Conservation (phyloP, 805 yeast genomes). For the Saccharomyces cerevisiae region DNA sequence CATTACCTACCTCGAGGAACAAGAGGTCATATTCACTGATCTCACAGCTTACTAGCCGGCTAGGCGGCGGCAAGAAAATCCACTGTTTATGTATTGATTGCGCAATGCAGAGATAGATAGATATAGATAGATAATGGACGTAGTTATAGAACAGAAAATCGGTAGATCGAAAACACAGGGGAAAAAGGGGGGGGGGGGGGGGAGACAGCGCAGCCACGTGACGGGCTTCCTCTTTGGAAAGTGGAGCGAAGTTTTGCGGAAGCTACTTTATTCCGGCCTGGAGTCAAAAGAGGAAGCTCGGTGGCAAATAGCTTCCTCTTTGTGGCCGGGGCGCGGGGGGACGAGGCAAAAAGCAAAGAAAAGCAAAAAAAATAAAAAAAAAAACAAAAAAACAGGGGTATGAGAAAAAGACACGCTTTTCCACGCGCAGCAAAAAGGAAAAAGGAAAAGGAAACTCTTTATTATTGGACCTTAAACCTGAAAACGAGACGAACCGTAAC, state of each 20-base stretch:
- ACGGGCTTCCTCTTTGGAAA: constrained; percentile 2
- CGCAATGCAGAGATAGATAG: background rate
- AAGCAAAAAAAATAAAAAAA: background rate
- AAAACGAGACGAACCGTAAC: background rate
- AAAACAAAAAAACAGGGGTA: background rate
- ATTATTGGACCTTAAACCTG: background rate
- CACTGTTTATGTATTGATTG: background rate
- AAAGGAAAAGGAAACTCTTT: constrained; percentile 1
- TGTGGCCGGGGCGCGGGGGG: background rate
- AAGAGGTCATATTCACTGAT: constrained; percentile 26
- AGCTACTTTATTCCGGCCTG: background rate
- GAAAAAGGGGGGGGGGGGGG: background rate
- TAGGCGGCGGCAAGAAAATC: background rate
- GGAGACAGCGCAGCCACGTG: background rate
- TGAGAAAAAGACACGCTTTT: background rate
- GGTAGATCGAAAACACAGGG: background rate
- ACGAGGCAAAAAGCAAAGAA: background rate
- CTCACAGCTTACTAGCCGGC: constrained; percentile 13
- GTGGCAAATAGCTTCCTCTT: background rate
- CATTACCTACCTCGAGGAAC: constrained; percentile 33
- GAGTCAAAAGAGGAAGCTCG: background rate
- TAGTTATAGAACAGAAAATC: background rate
- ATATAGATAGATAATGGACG: background rate
- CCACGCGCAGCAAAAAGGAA: background rate
- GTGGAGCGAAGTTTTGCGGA: background rate